Percentiles rank a stretch among this genome's conserved stretches.
These are phyloP conservation scores for Leishmania major DNA, from an alignment of 208 protist genomes.

Conservation along the genomic window DNA sequence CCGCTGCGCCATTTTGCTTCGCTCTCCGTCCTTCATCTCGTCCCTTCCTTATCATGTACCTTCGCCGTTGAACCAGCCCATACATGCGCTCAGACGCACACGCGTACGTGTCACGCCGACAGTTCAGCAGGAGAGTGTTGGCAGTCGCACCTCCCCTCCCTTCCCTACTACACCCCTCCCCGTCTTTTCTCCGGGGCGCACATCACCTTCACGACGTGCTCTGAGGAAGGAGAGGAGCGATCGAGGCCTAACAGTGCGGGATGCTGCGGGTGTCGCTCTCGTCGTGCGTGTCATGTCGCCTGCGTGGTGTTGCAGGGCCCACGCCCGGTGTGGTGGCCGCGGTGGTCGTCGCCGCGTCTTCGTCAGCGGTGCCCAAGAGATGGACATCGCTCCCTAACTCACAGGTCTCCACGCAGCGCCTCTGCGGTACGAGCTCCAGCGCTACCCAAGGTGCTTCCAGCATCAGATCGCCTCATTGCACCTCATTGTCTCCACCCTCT, in stretches of 20 bases:
- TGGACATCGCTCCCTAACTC: not conserved
- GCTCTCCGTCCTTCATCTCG: not conserved
- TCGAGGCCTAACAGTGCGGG: not conserved
- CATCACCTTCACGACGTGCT: not conserved
- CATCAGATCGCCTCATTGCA: not conserved
- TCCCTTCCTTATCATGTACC: too few relatives aligned
- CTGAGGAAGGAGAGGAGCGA: too few relatives aligned
- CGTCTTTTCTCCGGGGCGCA: not conserved
- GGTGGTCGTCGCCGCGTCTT: not conserved
- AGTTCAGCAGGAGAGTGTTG: not conserved
- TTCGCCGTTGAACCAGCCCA: not conserved
- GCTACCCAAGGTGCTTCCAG: not conserved
- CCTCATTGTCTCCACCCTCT: not conserved
- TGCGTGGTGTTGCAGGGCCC: not conserved
- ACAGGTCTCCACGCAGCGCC: not conserved
- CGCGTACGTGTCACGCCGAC: not conserved
- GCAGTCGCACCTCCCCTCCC: not conserved
- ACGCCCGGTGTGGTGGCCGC: not conserved
- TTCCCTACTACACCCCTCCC: not conserved
- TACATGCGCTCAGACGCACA: not conserved
- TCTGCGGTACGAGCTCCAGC: not conserved
- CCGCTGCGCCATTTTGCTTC: not conserved
- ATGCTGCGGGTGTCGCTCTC: constrained; percentile 3
- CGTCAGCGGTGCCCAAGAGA: not conserved
- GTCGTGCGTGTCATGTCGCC: not conserved